Base-by-base conservation (phyloP, 768 basidiomycete genomes). In the Pulveroboletus sp. region DNA sequence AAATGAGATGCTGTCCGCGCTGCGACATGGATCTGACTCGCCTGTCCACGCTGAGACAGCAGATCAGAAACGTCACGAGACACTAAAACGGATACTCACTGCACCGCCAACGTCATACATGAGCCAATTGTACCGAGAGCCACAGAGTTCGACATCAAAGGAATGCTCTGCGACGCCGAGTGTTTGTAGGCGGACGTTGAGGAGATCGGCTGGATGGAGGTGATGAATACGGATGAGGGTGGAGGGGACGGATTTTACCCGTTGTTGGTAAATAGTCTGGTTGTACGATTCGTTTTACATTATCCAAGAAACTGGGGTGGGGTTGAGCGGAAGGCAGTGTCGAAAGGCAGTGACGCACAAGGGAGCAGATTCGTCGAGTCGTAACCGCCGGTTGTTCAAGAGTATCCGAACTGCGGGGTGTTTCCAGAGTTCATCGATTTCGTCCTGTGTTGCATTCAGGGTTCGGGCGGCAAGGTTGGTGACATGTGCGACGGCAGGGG, bases 51-150 rank as follows among this genome's bases (percentile, higher is more conserved):
- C 83, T 85, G 62, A 53, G 45, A 50, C 22, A 56, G 44, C 24
- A 20, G n/a, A 32, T 49, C 23, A 45, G 49, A 37, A 55, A 26
- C 31, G 22, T 17, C 13, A 31, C 23, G 39, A 50, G 45, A 27
- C 42, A 23, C 56, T 46, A 36, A 30, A 16, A 44, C 22, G 16
- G 42, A 39, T 39, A 75, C 85, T 63, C 62, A 89, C 85, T 44
- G 86, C 85, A 39, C 89, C 89, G 34, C 89, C 88, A 31, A 92
- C 89, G 63, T 92, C 89, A 63, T 85, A 92, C 47, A 91, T 71
- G 49, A 82, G 78, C 88, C 89, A 91, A 45, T 82, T 78, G 61
- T 85, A 86, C 36, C 74, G 74, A 48, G 72, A 74, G 3, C 83
- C 82, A 34, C 77, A 79, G 53, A 82, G 76, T 50, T 75, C 74